A percentile compares a stretch with the other conserved stretches of the same genome.
These are phyloP conservation scores for Sphenostylis stenocarpa DNA, from an alignment of 306 rosid species.

Conservation along the genomic window DNA sequence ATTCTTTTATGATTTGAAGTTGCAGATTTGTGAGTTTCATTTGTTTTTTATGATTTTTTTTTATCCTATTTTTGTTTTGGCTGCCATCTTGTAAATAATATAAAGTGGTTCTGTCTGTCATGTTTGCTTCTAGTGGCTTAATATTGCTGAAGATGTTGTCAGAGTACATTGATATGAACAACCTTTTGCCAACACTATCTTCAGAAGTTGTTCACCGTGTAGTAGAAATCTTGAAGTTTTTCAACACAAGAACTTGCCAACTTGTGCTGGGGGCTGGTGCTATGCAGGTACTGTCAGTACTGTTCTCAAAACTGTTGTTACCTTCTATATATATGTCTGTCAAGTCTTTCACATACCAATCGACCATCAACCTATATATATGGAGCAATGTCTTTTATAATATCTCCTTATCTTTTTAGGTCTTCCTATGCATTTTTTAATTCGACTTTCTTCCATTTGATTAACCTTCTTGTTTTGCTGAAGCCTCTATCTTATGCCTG, in stretches of 20 bases:
- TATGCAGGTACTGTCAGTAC: constrained; percentile 79
- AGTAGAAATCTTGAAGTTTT: constrained; percentile 90
- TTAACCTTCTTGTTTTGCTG: not conserved
- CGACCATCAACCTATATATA: not conserved
- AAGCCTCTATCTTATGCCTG: not conserved
- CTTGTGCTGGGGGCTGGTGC: constrained; percentile 99
- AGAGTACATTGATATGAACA: constrained; percentile 90
- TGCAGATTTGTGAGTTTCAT: constrained; percentile 1
- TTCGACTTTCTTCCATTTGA: not conserved
- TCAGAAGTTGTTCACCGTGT: constrained; percentile 95
- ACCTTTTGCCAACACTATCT: constrained; percentile 74
- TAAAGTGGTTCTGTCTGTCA: constrained; percentile 25
- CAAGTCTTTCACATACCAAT: not conserved
- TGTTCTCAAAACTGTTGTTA: constrained; percentile 6
- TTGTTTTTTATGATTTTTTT: constrained; percentile 25
- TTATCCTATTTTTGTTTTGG: not conserved
- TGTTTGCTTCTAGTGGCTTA: constrained; percentile 72
- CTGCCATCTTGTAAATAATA: constrained; percentile 21
- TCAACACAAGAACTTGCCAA: constrained; percentile 97
- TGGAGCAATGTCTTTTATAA: not conserved
- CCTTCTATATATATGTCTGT: not conserved
- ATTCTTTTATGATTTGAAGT: constrained; percentile 16
- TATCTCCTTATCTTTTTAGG: not conserved
- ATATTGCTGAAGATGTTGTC: constrained; percentile 96
- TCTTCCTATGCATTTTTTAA: not conserved